Percentiles rank a stretch among this genome's conserved stretches.
These are phyloP conservation scores for Voacanga thouarsii DNA, from an alignment of 257 asterid species.

Conservation along the genomic window DNA sequence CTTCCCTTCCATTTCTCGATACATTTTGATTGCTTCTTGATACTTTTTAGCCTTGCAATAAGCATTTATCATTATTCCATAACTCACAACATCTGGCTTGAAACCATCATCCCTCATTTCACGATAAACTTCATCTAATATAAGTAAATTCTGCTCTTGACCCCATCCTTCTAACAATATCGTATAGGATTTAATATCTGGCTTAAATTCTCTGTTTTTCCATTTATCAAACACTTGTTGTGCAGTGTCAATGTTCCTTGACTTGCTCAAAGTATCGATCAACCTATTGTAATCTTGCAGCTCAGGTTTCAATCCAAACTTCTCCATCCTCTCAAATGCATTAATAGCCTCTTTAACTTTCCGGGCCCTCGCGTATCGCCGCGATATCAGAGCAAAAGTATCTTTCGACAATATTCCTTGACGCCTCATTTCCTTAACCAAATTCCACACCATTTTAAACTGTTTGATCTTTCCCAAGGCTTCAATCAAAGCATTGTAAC, in stretches of 20 bases:
- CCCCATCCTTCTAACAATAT: constrained; percentile 86
- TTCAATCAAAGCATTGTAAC: constrained; percentile 71
- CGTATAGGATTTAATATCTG: constrained; percentile 63
- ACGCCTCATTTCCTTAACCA: constrained; percentile 62
- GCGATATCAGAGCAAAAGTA: constrained; percentile 63
- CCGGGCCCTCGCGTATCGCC: constrained; percentile 78
- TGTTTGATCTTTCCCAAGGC: constrained; percentile 76
- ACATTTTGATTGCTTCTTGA: constrained; percentile 47
- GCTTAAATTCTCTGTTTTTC: constrained; percentile 48
- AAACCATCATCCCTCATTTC: constrained; percentile 71
- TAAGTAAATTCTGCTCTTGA: constrained; percentile 51
- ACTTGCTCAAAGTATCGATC: constrained; percentile 72
- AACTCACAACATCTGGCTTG: constrained; percentile 70
- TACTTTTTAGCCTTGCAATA: constrained; percentile 55
- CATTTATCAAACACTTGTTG: constrained; percentile 72
- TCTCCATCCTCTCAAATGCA: constrained; percentile 76
- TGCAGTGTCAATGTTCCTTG: constrained; percentile 56
- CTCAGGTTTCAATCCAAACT: constrained; percentile 52
- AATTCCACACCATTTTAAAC: constrained; percentile 70
- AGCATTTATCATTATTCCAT: constrained; percentile 68
- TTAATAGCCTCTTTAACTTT: constrained; percentile 64
- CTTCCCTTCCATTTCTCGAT: constrained; percentile 53
- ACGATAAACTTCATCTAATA: constrained; percentile 60
- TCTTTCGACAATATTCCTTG: constrained; percentile 47
- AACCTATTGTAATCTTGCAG: constrained; percentile 69